phyloP scores from a whole-genome alignment of 2,329 filamentous ascomycete species.

The Aureobasidium sp. region DNA sequence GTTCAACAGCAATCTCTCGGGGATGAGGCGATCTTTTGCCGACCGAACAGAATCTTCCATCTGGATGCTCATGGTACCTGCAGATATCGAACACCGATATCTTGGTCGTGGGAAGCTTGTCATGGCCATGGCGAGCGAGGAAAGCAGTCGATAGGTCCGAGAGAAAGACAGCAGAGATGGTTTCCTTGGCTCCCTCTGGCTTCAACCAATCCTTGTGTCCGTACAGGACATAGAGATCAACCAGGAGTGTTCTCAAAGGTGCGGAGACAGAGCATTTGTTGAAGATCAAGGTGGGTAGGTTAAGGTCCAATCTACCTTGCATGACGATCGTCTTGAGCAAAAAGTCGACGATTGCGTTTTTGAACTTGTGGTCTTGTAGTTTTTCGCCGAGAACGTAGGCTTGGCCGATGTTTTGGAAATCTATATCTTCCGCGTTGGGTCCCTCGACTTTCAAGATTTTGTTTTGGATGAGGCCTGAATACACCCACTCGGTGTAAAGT shows the following conservation, averaged over 20 bases:
- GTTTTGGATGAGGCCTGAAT: constrained; percentile 7
- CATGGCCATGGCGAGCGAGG: neutral
- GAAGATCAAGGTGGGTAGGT: constrained; percentile 14
- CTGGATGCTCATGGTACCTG: neutral
- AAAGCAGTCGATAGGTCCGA: neutral
- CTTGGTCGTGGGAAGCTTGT: neutral
- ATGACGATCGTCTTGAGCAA: constrained; percentile 14
- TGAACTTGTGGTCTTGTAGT: constrained; percentile 20
- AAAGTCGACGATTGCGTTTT: constrained; percentile 19
- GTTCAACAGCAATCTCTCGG: neutral
- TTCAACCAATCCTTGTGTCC: neutral
- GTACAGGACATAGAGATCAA: constrained; percentile 15
- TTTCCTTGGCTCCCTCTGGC: neutral
- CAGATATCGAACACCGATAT: neutral
- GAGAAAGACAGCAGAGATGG: neutral
- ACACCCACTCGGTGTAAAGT: constrained; percentile 20
- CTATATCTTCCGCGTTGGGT: neutral
- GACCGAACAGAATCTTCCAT: neutral
- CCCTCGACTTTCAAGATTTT: no score
- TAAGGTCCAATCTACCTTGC: neutral
- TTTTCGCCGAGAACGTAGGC: constrained; percentile 21
- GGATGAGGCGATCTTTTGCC: neutral
- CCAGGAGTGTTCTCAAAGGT: constrained; percentile 14
- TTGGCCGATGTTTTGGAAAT: constrained; percentile 13
- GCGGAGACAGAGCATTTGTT: constrained; percentile 5